Evolutionary conservation across 2,329 filamentous ascomycete species (phyloP).

Genomic region (Sphaceloma murrayae): DNA sequence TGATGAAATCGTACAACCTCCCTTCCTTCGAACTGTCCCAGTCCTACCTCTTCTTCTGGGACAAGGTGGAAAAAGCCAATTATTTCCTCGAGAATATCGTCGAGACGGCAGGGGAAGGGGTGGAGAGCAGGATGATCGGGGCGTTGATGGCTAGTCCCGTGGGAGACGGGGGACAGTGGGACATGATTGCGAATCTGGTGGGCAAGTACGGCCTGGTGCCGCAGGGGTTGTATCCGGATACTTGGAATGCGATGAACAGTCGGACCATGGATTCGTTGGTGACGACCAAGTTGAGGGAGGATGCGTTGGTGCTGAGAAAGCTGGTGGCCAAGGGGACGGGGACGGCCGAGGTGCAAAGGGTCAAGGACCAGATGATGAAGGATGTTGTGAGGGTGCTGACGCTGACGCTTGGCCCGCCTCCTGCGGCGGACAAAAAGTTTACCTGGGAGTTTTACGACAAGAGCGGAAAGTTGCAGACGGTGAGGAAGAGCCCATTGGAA

Average conservation of each 20-base stretch:
- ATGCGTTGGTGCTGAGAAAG: conserved; percentile 61
- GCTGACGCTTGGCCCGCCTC: conserved; percentile 70
- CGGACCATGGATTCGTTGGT: conserved; percentile 61
- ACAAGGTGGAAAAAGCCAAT: conserved; percentile 86
- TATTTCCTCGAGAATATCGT: conserved; percentile 81
- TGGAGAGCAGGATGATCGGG: conserved; percentile 66
- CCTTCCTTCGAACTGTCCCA: conserved; percentile 78
- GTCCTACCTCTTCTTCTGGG: conserved; percentile 83
- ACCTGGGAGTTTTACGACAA: conserved; percentile 72
- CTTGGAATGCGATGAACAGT: conserved; percentile 66
- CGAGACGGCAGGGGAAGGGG: conserved; percentile 58
- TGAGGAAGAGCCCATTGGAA: conserved; percentile 56
- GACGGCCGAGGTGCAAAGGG: conserved; percentile 35
- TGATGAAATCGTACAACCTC: conserved; percentile 75
- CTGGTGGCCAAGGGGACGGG: conserved; percentile 37
- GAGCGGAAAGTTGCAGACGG: conserved; percentile 51
- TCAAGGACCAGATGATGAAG: conserved; percentile 65
- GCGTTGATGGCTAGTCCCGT: conserved; percentile 58
- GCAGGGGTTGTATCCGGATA: conserved; percentile 71
- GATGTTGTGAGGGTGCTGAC: conserved; percentile 77
- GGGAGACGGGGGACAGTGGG: conserved; percentile 78
- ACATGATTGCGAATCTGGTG: conserved; percentile 82
- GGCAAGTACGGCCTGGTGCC: conserved; percentile 77
- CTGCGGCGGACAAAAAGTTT: conserved; percentile 58
- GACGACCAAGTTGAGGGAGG: conserved; percentile 79